phyloP scores from a whole-genome alignment of 306 rosid genomes.

The Prunus mira region DNA sequence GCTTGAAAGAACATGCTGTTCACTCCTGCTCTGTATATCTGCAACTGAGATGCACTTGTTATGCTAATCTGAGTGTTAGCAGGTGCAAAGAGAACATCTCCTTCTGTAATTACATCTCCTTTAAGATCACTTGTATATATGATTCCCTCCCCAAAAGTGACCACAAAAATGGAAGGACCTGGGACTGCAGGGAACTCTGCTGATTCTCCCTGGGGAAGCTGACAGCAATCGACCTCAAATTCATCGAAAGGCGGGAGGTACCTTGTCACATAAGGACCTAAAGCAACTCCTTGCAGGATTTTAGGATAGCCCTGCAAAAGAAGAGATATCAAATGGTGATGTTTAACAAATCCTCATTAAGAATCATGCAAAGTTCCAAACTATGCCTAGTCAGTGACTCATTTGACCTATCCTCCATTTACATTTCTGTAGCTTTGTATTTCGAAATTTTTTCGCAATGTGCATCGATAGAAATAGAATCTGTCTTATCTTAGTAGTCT shows the following conservation, averaged over 20 bases:
- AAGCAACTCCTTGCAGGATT: constrained; percentile 58
- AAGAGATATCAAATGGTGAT: background rate
- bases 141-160: constrained; percentile 62
- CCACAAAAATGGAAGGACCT: constrained; percentile 80
- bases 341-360: too few relatives aligned
- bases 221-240: constrained; percentile 77
- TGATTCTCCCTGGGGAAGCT: constrained; percentile 59
- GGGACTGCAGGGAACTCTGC: constrained; percentile 56
- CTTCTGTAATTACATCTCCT: constrained; percentile 51
- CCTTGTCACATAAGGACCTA: constrained; percentile 55
- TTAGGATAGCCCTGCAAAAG: constrained; percentile 76
- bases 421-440: too few relatives aligned
- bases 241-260: constrained; percentile 84
- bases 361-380: too few relatives aligned
- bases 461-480: too few relatives aligned
- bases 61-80: constrained; percentile 61
- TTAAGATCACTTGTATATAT: constrained; percentile 33
- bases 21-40: constrained; percentile 73
- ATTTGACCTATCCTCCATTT: too few relatives aligned
- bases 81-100: constrained; percentile 79
- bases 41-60: constrained; percentile 53
- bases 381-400: too few relatives aligned
- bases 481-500: too few relatives aligned
- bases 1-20: constrained; percentile 59
- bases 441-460: accelerated